phyloP scores from a whole-genome alignment of 2,329 filamentous ascomycete species.

The Ceratocystis diversiconidia region DNA sequence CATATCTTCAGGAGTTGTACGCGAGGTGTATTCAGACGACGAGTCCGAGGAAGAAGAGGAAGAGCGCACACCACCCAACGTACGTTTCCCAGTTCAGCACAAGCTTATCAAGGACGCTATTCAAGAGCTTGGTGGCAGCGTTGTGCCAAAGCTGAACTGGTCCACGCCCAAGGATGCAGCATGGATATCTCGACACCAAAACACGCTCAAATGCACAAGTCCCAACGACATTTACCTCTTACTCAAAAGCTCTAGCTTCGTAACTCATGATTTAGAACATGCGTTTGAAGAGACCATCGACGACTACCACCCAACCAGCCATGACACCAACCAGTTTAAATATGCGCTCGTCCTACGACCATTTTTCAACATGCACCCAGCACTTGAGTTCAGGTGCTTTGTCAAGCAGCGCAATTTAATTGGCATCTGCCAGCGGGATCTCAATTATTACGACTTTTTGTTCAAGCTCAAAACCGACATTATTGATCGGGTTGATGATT shows the following conservation, averaged over 20 bases:
- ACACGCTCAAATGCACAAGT: conserved; percentile 79
- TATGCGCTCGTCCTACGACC: conserved; percentile 78
- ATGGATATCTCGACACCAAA: conserved; percentile 72
- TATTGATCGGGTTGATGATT: conserved; percentile 52
- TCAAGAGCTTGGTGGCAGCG: conserved; percentile 64
- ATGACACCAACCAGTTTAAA: conserved; percentile 36
- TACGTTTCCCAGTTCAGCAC: conserved; percentile 58
- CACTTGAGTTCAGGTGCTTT: conserved; percentile 90
- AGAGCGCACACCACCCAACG: conserved; percentile 34
- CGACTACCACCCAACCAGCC: conserved; percentile 30
- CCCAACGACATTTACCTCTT: conserved; percentile 89
- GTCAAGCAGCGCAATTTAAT: conserved; percentile 70
- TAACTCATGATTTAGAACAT: conserved; percentile 87
- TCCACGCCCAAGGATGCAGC: conserved; percentile 90
- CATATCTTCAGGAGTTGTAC: conserved; percentile 21
- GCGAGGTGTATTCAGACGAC: conserved; percentile 32
- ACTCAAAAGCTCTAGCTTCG: conserved; percentile 85
- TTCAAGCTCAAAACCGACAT: conserved; percentile 48
- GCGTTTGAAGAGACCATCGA: conserved; percentile 64
- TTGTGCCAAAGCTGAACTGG: conserved; percentile 94
- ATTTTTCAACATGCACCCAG: conserved; percentile 76
- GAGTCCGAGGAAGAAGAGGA: conserved; percentile 29
- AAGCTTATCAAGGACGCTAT: conserved; percentile 63
- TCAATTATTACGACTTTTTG: conserved; percentile 82
- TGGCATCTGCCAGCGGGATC: conserved; percentile 74